These are phyloP conservation scores for Picea sitchensis DNA, from an alignment of 75 land plant species.

Conservation along the genomic window DNA sequence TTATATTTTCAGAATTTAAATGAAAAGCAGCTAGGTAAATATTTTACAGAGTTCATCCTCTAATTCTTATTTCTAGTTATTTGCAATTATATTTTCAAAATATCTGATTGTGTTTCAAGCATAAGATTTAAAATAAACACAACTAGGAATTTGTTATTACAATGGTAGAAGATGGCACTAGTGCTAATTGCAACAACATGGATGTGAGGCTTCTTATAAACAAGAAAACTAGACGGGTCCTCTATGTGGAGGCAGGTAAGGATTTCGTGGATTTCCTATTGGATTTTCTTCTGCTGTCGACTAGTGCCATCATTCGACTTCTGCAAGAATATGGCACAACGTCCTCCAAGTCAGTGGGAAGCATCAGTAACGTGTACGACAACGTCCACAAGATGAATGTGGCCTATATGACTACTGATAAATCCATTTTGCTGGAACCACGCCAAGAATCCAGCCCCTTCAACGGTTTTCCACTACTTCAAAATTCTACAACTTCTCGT, in stretches of 20 bases:
- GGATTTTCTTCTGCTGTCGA: slow-evolving; percentile 33
- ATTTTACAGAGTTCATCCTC: no score
- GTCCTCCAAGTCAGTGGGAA: slow-evolving; percentile 16
- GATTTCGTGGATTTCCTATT: slow-evolving; percentile 50
- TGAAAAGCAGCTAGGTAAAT: no score
- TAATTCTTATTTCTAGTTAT: no score
- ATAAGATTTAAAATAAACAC: no score
- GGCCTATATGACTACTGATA: not conserved
- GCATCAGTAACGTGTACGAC: slow-evolving; percentile 22
- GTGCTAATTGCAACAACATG: no score
- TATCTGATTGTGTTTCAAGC: no score
- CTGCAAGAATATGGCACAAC: slow-evolving; percentile 11
- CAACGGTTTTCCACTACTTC: not conserved
- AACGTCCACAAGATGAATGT: slow-evolving; percentile 25
- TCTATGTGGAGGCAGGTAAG: slow-evolving; percentile 46
- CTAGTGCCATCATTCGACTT: slow-evolving; percentile 26
- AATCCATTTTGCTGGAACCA: not conserved
- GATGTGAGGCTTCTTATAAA: slow-evolving; percentile 30
- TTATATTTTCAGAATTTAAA: no score
- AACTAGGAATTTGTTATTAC: no score
- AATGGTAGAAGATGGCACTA: no score
- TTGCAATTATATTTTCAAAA: no score
- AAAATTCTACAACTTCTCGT: not conserved
- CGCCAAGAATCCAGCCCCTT: not conserved
- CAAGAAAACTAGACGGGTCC: slow-evolving; percentile 15